Base-by-base conservation (phyloP, 257 asterid genomes). In the Paulownia fortunei region DNA sequence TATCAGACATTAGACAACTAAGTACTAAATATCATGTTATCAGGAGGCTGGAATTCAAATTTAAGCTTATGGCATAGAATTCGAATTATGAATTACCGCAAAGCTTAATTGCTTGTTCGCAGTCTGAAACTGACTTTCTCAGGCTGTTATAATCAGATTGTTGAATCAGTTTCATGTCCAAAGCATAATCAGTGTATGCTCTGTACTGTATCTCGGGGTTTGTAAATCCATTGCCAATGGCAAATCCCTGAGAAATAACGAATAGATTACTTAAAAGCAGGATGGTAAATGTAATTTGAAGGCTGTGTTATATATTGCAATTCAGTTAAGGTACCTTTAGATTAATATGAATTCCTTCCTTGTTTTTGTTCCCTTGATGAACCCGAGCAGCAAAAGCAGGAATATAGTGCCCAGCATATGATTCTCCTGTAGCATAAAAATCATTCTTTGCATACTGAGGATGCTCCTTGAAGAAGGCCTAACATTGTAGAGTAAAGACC, bases 381-480 rank as follows among this genome's bases (percentile, higher is more conserved):
- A 88, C 82, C 36, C 91, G 82, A 42, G 91, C 18, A 41, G 93
- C 89, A 55, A 84, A 88, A 36, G 89, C 91, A 12, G 91, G 93
- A 64, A 86, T 85, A 13, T 86, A 88, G 54, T 88, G 93, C 55
- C 91, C 93, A 8, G 90, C 92, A 77, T 84, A 88, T 11, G 92
- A 86, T 82, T 88, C 91, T 62, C 92, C 90, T 2, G 88, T 86
- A 4, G 86, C 84, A 87, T 79, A 88, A 32, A 88, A 88, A 26
- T 88, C 87, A 4, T 81, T 88, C 80, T 80, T 81, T 51, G 52
- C 37, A 52, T 60, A 87, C 77, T 88, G 66, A 16, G 89, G 91
- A 72, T 86, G 92, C 67, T 79, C 80, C 82, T 83, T 68, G 75
- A 87, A 87, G 64, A 87, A 87, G 69, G 88, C 89, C 89, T 87